Base-by-base conservation (phyloP, 768 basidiomycete species). In the Leucosporidium creatinivorum region DNA sequence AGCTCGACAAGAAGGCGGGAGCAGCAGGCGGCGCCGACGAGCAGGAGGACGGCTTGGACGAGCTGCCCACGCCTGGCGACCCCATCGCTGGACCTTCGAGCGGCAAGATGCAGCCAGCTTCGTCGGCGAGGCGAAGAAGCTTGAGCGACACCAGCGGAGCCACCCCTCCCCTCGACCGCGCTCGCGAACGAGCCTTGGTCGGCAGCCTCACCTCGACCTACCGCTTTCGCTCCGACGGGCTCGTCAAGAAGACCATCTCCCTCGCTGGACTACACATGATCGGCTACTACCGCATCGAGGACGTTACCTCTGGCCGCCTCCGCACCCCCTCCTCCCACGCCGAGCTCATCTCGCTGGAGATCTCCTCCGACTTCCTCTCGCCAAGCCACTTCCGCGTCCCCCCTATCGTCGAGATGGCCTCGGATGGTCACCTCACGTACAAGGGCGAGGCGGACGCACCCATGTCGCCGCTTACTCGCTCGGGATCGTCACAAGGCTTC, bases 191-290 rank as follows among this genome's bases (percentile, higher is more conserved):
- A 58, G 85, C 84, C 30, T 82, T 97, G 30, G 85, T 94, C 60
- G 93, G 93, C 39, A 92, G 90, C 75, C 79, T 97, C 75, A 96
- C 93, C 13, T 93, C 91, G 79, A 88, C 85, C 77, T 88, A 89
- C 83, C 91, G 91, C 79, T 97, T 94, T 83, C 94, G 93, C 76
- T 78, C 83, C 0, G 88, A 91, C 65, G 94, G 94, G 10, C 84
- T 98, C 78, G 91, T 97, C 86, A 98, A 98, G 82, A 96, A 97
- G 85, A 94, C 92, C 55, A 73, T 76, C 33, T 94, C 93, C 17
- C 81, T 96, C 64, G 86, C 86, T 26, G 91, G 93, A 67, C 92
- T 96, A 75, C 93, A 96, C 77, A 83, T 96, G 63, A 89, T 97
- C 60, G 93, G 91, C 7, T 97, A 97, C 80, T 97, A 96, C 81